A percentile compares a stretch with the other conserved stretches of the same genome.
Conservation (phyloP, 2,329 filamentous ascomycete genomes). For the Diaporthe citri region DNA sequence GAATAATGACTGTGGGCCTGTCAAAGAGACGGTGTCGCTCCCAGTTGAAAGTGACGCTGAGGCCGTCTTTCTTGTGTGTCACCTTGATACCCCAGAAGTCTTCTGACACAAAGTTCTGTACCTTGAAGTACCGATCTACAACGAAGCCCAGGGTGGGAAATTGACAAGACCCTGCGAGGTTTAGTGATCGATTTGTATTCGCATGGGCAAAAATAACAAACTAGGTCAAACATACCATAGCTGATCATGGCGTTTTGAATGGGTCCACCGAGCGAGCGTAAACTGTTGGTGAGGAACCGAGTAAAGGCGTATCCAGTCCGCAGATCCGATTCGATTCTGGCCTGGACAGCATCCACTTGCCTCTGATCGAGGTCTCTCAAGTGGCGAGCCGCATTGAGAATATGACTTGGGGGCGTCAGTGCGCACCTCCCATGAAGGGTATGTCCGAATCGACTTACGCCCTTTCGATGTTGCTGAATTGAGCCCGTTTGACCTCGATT, state of each 20-base stretch:
- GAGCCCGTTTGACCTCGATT: slow-evolving; percentile 86
- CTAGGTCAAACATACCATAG: slow-evolving; percentile 71
- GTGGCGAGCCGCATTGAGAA: slow-evolving; percentile 83
- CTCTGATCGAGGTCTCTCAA: slow-evolving; percentile 84
- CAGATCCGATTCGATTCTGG: slow-evolving; percentile 92
- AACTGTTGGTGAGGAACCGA: slow-evolving; percentile 82
- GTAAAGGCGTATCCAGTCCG: slow-evolving; percentile 95
- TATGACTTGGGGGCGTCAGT: slow-evolving; percentile 70
- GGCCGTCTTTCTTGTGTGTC: slow-evolving; percentile 80
- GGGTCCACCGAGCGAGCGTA: slow-evolving; percentile 78
- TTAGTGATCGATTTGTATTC: neutral
- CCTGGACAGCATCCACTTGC: slow-evolving; percentile 88
- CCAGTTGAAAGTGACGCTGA: slow-evolving; percentile 89
- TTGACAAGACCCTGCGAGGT: slow-evolving; percentile 82
- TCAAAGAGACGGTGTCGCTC: slow-evolving; percentile 87
- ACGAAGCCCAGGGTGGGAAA: slow-evolving; percentile 98
- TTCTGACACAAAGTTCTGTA: slow-evolving; percentile 93
- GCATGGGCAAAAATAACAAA: neutral
- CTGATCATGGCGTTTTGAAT: slow-evolving; percentile 78
- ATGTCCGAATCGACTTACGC: slow-evolving; percentile 66
- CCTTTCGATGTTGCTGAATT: slow-evolving; percentile 95
- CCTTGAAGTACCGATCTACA: slow-evolving; percentile 93
- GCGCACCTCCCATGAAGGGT: neutral
- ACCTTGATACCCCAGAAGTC: slow-evolving; percentile 94
- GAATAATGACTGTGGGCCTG: slow-evolving; percentile 80